A percentile compares a stretch with the other conserved stretches of the same genome.
These are phyloP conservation scores for Linnemannia hyalina DNA, from an alignment of 192 early-diverging fungal genomes.

Conservation along the genomic window DNA sequence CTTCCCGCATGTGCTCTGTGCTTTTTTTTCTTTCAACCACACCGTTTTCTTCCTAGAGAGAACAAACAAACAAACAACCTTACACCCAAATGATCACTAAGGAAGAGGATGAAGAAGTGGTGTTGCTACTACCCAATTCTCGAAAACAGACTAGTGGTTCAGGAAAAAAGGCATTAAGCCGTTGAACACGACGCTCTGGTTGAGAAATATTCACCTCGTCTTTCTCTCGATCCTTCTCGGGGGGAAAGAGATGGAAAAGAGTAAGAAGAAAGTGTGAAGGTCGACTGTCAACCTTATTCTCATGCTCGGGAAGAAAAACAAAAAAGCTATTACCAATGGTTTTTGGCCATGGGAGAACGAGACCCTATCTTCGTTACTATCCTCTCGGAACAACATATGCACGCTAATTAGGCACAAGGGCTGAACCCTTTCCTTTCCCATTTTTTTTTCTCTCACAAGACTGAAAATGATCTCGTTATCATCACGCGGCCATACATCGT, in stretches of 20 bases:
- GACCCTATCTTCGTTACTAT: background rate
- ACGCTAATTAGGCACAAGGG: background rate
- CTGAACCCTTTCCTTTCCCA: background rate
- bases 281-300: background rate
- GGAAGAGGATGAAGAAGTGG: background rate
- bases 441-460: background rate
- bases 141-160: background rate
- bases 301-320: background rate
- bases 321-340: background rate
- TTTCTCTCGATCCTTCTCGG: background rate
- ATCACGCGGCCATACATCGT: background rate
- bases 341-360: background rate
- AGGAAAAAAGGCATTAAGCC: background rate
- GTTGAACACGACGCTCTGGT: too few species aligned
- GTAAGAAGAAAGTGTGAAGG: background rate
- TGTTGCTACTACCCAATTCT: background rate
- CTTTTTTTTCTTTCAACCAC: background rate
- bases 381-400: background rate
- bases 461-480: background rate
- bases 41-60: background rate
- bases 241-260: background rate
- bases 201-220: background rate
- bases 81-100: background rate
- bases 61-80: background rate
- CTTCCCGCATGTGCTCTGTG: constrained; percentile 6